Evolutionary conservation across 2,329 filamentous ascomycete species (phyloP).

Genomic region (Davidsoniella eucalypti): DNA sequence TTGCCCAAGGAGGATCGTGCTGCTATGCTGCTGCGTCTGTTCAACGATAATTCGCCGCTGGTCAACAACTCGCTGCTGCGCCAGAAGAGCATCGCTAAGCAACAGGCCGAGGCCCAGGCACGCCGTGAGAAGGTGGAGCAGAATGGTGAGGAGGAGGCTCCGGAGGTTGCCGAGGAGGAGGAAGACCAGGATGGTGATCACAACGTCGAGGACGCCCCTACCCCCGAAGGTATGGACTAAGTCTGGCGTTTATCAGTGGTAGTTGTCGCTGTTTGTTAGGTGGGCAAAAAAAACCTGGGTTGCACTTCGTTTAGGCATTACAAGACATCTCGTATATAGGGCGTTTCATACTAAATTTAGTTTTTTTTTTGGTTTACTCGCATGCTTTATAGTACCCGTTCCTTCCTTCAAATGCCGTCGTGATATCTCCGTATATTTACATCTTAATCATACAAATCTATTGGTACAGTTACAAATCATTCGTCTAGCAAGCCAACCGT

Average conservation of each 20-base stretch:
- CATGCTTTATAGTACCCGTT: no score
- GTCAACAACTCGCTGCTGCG: conserved; percentile 50
- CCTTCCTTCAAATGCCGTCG: no score
- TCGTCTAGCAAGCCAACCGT: conserved; percentile 51
- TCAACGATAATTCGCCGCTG: conserved; percentile 73
- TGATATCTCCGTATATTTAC: no score
- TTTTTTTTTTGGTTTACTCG: background rate
- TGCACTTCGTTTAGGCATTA: background rate
- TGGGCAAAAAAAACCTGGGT: background rate
- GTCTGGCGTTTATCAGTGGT: background rate
- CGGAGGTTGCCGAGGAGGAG: conserved; percentile 14
- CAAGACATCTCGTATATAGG: background rate
- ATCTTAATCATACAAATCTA: background rate
- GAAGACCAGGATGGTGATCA: conserved; percentile 17
- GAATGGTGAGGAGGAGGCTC: conserved; percentile 14
- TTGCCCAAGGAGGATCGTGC: conserved; percentile 90
- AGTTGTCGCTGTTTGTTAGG: background rate
- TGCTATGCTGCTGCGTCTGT: conserved; percentile 81
- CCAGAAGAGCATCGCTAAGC: conserved; percentile 23
- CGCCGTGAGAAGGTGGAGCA: conserved; percentile 17
- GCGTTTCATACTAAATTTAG: conserved; percentile 2
- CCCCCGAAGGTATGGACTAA: conserved; percentile 18
- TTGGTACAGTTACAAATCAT: conserved; percentile 13
- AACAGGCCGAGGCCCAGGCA: conserved; percentile 17
- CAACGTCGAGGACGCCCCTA: conserved; percentile 24